Base-by-base conservation (phyloP, 2,329 filamentous ascomycete species). In the Coniochaeta hoffmannii region DNA sequence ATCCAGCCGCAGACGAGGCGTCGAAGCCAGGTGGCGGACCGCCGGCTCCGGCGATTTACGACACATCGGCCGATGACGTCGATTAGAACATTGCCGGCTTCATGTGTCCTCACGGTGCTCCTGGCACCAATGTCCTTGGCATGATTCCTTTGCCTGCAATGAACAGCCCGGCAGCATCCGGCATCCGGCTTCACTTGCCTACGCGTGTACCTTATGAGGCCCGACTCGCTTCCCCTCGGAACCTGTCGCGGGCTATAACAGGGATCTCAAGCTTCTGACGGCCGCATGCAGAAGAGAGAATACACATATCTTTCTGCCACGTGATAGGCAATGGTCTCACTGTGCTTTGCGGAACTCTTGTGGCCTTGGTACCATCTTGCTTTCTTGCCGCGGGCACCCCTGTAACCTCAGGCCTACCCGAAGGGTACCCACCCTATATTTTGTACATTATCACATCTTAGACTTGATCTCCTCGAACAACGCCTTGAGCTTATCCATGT, bases 401-500 rank as follows among this genome's bases (percentile, higher is more conserved):
- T 55, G 24, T n/a, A n/a, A n/a, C n/a, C n/a, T n/a, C n/a, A n/a
- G n/a, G n/a, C n/a, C n/a, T n/a, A n/a, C n/a, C n/a, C n/a, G n/a
- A n/a, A n/a, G n/a, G n/a, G n/a, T n/a, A n/a, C 53, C 26, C 53
- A 56, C 53, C 56, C 38, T 46, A 56, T 17, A n/a, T n/a, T n/a
- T n/a, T 56, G 14, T 14, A 53, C 7, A 56, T n/a, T 8, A 54
- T 62, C 49, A 96, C 80, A 97, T 93, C 80, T 91, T 96, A 15
- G 87, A 74, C 81, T 95, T 95, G 67, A 99, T 78, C 55, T 96
- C 89, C 70, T 93, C 90, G 59, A 82, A 79, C 58, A 95, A 75
- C 60, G 82, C 83, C 79, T 92, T 89, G 64, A 99, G 75, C 68
- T 86, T 82, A 1, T 90, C 89, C 87, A 94, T 95, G 64, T 96